Percentiles rank a stretch among this genome's conserved stretches.
phyloP scores from a whole-genome alignment of 2,329 filamentous ascomycete genomes.

The Aspergillus tubingensis region DNA sequence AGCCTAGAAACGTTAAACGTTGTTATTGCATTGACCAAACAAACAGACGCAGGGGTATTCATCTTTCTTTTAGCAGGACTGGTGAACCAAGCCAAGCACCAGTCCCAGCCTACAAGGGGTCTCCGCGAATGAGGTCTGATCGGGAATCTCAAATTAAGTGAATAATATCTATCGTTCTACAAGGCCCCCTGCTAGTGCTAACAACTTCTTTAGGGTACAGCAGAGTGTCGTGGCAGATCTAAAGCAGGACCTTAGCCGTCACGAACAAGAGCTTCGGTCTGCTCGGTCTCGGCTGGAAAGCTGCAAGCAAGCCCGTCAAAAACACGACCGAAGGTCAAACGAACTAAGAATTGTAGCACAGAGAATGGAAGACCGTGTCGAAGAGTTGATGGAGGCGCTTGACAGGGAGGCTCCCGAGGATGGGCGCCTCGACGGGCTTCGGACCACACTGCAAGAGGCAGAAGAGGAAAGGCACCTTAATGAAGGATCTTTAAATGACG shows the following conservation, averaged over 20 bases:
- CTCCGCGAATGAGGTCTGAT: constrained; percentile 78
- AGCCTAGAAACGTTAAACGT: constrained; percentile 69
- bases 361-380: constrained; percentile 61
- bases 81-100: constrained; percentile 55
- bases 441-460: constrained; percentile 59
- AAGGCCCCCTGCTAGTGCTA: constrained; percentile 12
- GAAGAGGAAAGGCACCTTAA: constrained; percentile 49
- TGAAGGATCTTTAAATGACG: constrained; percentile 53
- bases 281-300: constrained; percentile 53
- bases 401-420: constrained; percentile 63
- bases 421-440: constrained; percentile 62
- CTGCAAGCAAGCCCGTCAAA: constrained; percentile 52
- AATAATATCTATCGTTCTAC: background rate
- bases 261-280: constrained; percentile 53
- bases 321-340: constrained; percentile 51
- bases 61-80: constrained; percentile 55
- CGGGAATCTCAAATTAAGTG: constrained; percentile 65
- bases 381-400: constrained; percentile 67
- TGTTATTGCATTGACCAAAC: constrained; percentile 67
- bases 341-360: constrained; percentile 61
- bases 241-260: constrained; percentile 55
- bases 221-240: constrained; percentile 55
- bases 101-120: constrained; percentile 55
- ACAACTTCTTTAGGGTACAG: constrained; percentile 40
- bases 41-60: constrained; percentile 63